Conservation (phyloP, 2,329 filamentous ascomycete species). For the Pseudogymnoascus sp. region DNA sequence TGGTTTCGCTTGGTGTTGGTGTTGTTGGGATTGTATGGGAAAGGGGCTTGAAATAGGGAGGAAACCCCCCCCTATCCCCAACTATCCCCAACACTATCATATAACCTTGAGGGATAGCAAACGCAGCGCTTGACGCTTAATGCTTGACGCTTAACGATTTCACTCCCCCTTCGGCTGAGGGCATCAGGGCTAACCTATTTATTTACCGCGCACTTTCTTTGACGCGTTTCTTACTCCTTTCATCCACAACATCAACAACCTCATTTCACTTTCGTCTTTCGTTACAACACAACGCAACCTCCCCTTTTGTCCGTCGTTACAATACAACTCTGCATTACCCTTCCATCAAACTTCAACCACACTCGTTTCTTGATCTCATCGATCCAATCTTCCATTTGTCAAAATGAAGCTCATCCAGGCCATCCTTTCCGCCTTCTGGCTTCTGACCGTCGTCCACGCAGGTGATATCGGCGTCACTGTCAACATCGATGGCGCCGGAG, state of each 20-base stretch:
- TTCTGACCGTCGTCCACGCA: conserved; percentile 21
- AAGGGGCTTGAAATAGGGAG: neutral
- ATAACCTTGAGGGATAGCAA: neutral
- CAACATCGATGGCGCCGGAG: conserved; percentile 19
- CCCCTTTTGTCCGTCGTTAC: neutral
- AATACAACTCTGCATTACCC: neutral
- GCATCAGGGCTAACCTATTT: neutral
- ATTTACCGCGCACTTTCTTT: neutral
- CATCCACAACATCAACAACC: neutral
- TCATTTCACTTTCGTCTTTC: neutral
- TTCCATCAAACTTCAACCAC: neutral
- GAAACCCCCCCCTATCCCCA: neutral
- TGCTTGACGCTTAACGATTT: neutral
- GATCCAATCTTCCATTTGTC: conserved; percentile 15
- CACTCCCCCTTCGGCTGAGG: neutral
- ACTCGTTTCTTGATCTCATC: neutral
- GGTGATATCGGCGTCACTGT: conserved; percentile 7
- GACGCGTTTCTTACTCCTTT: neutral
- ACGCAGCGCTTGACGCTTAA: neutral
- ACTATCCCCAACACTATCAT: neutral
- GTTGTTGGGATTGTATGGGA: neutral
- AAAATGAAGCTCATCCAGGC: conserved; percentile 25
- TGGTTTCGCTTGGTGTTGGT: neutral
- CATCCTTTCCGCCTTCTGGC: conserved; percentile 25
- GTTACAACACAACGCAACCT: neutral